Conservation (phyloP, 2,329 filamentous ascomycete species). For the Kalaharituber pfeilii region DNA sequence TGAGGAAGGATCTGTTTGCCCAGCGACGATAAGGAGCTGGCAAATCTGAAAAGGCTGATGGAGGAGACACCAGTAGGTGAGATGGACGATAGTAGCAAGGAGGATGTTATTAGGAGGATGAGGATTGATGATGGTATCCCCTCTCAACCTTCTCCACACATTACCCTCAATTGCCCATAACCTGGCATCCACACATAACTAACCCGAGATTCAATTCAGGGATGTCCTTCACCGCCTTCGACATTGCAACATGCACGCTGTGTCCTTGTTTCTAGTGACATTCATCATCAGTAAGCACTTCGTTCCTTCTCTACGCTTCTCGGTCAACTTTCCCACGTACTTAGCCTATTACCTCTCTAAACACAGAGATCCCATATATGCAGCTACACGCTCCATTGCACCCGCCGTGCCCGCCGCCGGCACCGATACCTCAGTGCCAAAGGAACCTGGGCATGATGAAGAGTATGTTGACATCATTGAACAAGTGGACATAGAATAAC, state of each 20-base stretch:
- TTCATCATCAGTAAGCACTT: not conserved
- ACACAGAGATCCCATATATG: no score
- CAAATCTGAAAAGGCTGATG: not conserved
- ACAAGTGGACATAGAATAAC: not conserved
- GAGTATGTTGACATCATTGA: not conserved
- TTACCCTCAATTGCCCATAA: no score
- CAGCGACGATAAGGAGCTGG: not conserved
- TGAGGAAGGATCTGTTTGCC: not conserved
- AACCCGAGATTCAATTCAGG: not conserved
- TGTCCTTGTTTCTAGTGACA: not conserved
- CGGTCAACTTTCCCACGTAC: not conserved
- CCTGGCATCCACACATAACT: not conserved
- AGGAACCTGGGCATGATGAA: not conserved
- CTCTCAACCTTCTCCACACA: not conserved
- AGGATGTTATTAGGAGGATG: not conserved
- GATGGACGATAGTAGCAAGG: not conserved
- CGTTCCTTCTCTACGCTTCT: not conserved
- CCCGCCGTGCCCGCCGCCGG: no score
- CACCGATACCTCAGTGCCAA: no score
- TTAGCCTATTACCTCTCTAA: no score
- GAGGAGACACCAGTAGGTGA: not conserved
- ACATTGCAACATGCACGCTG: not conserved
- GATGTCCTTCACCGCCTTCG: not conserved
- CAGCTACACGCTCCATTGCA: no score
- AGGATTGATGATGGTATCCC: not conserved